Percentiles rank a stretch among this genome's conserved stretches.
Conservation (phyloP, 2,329 filamentous ascomycete species). For the Sporothrix schenckii region DNA sequence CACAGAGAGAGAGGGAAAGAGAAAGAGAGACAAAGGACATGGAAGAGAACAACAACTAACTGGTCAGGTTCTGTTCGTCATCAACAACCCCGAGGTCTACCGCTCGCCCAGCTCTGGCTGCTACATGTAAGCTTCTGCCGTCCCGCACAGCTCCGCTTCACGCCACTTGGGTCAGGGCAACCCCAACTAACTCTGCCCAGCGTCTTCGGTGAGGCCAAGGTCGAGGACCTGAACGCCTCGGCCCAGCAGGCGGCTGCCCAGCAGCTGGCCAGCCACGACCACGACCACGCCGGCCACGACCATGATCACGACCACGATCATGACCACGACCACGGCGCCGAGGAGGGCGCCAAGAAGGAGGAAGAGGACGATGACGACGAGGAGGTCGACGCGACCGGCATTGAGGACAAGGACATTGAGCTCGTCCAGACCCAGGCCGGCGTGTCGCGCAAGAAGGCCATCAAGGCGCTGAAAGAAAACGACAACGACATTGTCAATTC, state of each 20-base stretch:
- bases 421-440: constrained; percentile 97
- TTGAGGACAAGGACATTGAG: constrained; percentile 99
- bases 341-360: constrained; percentile 72
- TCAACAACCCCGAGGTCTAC: constrained; percentile 99
- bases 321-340: constrained; percentile 57
- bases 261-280: constrained; percentile 76
- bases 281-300: constrained; percentile 74
- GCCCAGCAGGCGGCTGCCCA: constrained; percentile 94
- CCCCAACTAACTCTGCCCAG: constrained; percentile 50
- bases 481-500: constrained; percentile 99
- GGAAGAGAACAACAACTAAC: constrained; percentile 98
- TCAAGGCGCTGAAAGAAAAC: constrained; percentile 98
- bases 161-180: not conserved
- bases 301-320: constrained; percentile 59
- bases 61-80: constrained; percentile 98
- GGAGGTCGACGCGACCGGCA: constrained; percentile 89
- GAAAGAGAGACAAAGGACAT: not conserved
- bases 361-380: constrained; percentile 86
- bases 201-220: constrained; percentile 99
- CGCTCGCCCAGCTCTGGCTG: constrained; percentile 99
- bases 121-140: constrained; percentile 79
- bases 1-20: not conserved
- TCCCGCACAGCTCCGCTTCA: fast-evolving
- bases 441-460: constrained; percentile 96
- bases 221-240: constrained; percentile 98